Base-by-base conservation (phyloP, 305 asterid genomes). In the Fraxinus paxiana region DNA sequence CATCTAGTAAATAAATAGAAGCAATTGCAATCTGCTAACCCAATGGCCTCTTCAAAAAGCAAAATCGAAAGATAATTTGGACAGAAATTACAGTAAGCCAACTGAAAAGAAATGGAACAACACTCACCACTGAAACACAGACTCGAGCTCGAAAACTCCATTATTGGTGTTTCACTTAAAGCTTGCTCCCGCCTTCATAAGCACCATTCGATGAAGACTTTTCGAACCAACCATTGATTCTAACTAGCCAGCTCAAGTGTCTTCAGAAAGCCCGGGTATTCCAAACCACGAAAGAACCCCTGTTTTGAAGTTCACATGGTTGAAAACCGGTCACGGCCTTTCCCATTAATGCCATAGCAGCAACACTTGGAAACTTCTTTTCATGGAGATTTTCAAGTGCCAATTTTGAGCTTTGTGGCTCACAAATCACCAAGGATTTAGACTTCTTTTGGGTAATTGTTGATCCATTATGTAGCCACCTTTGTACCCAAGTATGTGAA, bases 311-410 rank as follows among this genome's bases (percentile, higher is more conserved):
- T 81, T 91, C 90, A 48, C 94, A 90, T 1, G 90, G 85, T 34
- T 85, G 91, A 46, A 86, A 84, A 46, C 96, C 91, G 0, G 48
- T 77, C 96, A 92, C 82, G 28, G 95, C 91, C 87, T 89, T 94
- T 51, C 95, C 98, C 97, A 93, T 88, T 79, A 92, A 77, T 3
- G 97, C 98, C 97, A 94, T 93, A 33, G 97, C 97, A 61, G 91
- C 95, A 78, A 88, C 85, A 87, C 97, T 93, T 2, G 97, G 97
- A 80, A 92, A 86, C 85, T 93, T 94, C 88, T 87, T 84, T 77
- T 84, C 89, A 72, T 85, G 80, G 38, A 80, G 73, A 73, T 85
- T 87, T 79, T 92, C 90, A 46, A 71, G 6, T 30, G 85, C 82
- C 77, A 83, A 34, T 73, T 88, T 90, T n/a, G 88, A 84, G 76